phyloP scores from a whole-genome alignment of 2,329 filamentous ascomycete species.

The Neonectria ditissima region DNA sequence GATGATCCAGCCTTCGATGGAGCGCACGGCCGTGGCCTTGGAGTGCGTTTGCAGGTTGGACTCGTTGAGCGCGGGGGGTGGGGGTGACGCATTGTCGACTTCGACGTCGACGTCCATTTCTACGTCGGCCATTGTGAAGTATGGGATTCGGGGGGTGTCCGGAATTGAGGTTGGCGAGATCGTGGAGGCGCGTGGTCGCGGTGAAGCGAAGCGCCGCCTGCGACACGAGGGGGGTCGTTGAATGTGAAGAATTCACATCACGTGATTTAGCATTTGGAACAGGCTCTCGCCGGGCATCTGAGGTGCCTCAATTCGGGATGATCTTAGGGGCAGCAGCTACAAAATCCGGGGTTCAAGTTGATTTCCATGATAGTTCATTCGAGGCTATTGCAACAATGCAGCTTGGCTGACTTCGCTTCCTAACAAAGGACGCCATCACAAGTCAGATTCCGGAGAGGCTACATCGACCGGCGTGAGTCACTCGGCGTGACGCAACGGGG shows the following conservation, averaged over 20 bases:
- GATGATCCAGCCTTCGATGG: conserved; percentile 91
- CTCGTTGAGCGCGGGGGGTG: conserved; percentile 61
- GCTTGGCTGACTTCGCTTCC: not conserved
- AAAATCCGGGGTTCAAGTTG: not conserved
- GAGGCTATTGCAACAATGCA: not conserved
- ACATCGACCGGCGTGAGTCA: conserved; percentile 38
- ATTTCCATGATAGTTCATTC: not conserved
- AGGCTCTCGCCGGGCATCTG: not conserved
- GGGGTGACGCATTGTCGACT: conserved; percentile 56
- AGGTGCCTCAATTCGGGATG: conserved; percentile 8
- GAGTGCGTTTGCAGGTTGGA: conserved; percentile 77
- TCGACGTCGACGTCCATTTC: conserved; percentile 70
- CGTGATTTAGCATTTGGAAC: conserved; percentile 14
- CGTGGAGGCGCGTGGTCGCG: conserved; percentile 3
- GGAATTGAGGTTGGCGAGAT: not conserved
- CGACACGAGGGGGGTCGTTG: conserved; percentile 10
- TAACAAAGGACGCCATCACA: conserved; percentile 12
- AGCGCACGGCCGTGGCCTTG: conserved; percentile 84
- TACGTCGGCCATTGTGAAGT: conserved; percentile 61
- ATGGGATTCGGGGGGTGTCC: not conserved
- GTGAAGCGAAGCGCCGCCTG: conserved; percentile 19
- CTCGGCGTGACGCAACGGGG: conserved; percentile 26
- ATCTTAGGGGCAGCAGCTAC: not conserved
- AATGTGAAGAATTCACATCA: conserved; percentile 15
- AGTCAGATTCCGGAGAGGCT: conserved; percentile 3